phyloP scores from a whole-genome alignment of 352 stramenopile genomes.

The Pythium folliculosum region DNA sequence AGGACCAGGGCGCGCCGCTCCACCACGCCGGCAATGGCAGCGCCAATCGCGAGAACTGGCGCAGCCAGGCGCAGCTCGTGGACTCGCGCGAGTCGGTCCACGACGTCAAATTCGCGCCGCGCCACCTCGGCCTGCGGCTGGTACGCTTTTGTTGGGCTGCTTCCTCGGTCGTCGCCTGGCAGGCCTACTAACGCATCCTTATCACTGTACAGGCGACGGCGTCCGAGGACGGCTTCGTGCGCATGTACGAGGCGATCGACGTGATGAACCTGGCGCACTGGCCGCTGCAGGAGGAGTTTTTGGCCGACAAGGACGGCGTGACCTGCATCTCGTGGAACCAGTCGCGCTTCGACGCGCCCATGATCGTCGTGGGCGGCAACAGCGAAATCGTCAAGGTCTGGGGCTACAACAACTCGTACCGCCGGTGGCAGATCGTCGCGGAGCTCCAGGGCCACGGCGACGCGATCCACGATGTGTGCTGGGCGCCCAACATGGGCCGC shows the following conservation, averaged over 20 bases:
- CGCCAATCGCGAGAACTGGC: conserved; percentile 65
- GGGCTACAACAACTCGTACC: conserved; percentile 89
- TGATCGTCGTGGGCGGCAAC: conserved; percentile 93
- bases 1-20: conserved; percentile 85
- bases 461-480: conserved; percentile 95
- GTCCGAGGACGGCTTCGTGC: conserved; percentile 93
- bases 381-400: conserved; percentile 89
- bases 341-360: conserved; percentile 93
- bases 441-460: conserved; percentile 85
- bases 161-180: too few relatives aligned
- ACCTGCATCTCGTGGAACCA: conserved; percentile 95
- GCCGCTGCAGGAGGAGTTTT: conserved; percentile 88
- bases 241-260: conserved; percentile 96
- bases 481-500: conserved; percentile 95
- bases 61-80: conserved; percentile 87
- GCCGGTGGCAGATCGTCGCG: conserved; percentile 84
- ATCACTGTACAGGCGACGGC: conserved; percentile 75
- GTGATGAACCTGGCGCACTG: conserved; percentile 96
- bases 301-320: conserved; percentile 82
- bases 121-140: conserved; percentile 91
- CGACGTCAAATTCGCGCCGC: conserved; percentile 94
- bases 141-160: conserved; percentile 34
- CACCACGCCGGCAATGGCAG: conserved; percentile 25
- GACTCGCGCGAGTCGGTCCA: conserved; percentile 93
- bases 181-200: too few relatives aligned